Base-by-base conservation (phyloP, 75 land plant genomes). In the Sequoiadendron giganteum region DNA sequence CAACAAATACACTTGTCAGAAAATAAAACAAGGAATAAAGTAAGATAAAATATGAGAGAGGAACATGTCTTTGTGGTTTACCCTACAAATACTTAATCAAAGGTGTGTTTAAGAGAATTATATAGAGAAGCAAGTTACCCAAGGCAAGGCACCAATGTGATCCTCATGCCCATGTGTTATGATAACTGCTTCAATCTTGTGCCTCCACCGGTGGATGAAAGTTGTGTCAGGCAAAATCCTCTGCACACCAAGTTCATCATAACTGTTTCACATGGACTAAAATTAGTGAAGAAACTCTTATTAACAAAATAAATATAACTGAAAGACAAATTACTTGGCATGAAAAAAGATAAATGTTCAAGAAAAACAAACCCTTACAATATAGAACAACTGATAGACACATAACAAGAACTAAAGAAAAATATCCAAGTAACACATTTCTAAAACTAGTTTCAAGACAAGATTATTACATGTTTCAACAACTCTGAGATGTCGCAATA, bases 151-250 rank as follows among this genome's bases (percentile, higher is more conserved):
- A 84, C 93, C 93, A 77, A 92, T 92, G 80, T 92, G 93, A 87
- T 92, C 93, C 86, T 92, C 93, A 75, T 92, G 93, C 34, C 93
- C 93, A 89, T 92, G 93, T 76, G 93, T 92, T 75, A 92, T 92
- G 83, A 92, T 89, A 39, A 92, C 89, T 79, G 93, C 93, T 73
- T 92, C 93, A 88, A 92, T 92, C 73, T 92, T 92, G 70, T 91
- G 88, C 70, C 86, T 89, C 93, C 93, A 92, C 34, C 93, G 93
- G 21, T 85, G 90, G 45, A 92, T 92, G 70, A 92, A 91, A 49
- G 84, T 72, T 9, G 93, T 92, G 77, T 92, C 93, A 30, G 93
- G 93, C 45, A 92, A 81, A 77, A 92, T 86, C 81, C 89, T 92
- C 47, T 88, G 91, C 32, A 89, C 83, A 21, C 93, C 93, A 54